Percentiles rank a stretch among this genome's conserved stretches.
Evolutionary conservation across 1,139 yeast species (phyloP).

Genomic region (Wickerhamomyces sp.): DNA sequence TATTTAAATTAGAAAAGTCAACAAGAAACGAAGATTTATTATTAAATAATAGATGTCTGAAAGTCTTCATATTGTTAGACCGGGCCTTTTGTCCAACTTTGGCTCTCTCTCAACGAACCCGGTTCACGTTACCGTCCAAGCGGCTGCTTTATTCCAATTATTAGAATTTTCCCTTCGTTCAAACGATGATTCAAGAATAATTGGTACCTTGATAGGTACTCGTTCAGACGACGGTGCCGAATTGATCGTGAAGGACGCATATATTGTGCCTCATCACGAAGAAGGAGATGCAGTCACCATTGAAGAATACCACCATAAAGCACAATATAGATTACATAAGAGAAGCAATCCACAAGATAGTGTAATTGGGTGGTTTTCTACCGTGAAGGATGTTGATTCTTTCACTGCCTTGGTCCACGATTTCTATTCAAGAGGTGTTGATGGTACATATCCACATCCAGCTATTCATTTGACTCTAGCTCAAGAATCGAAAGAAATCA

Average conservation of each 20-base stretch:
- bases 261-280: slow-evolving; percentile 79
- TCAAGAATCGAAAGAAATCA: slow-evolving; percentile 39
- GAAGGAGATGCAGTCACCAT: slow-evolving; percentile 71
- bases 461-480: slow-evolving; percentile 72
- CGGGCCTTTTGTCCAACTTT: slow-evolving; percentile 52
- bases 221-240: slow-evolving; percentile 85
- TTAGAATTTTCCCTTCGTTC: slow-evolving; percentile 52
- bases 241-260: slow-evolving; percentile 71
- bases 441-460: slow-evolving; percentile 70
- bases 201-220: slow-evolving; percentile 79
- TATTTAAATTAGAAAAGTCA: too few species aligned
- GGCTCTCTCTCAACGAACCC: slow-evolving; percentile 42
- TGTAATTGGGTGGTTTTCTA: slow-evolving; percentile 88
- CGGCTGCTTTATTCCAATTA: slow-evolving; percentile 73
- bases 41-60: slow-evolving; percentile 18
- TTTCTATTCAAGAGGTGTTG: slow-evolving; percentile 64
- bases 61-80: slow-evolving; percentile 58
- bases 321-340: slow-evolving; percentile 69
- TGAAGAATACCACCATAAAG: slow-evolving; percentile 70
- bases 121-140: slow-evolving; percentile 51
- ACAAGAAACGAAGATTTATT: too few species aligned
- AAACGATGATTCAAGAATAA: slow-evolving; percentile 49
- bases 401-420: slow-evolving; percentile 84
- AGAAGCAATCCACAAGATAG: slow-evolving; percentile 76
- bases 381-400: slow-evolving; percentile 60